These are phyloP conservation scores for Daedaleopsis nitida DNA, from an alignment of 768 basidiomycete genomes.

Conservation along the genomic window DNA sequence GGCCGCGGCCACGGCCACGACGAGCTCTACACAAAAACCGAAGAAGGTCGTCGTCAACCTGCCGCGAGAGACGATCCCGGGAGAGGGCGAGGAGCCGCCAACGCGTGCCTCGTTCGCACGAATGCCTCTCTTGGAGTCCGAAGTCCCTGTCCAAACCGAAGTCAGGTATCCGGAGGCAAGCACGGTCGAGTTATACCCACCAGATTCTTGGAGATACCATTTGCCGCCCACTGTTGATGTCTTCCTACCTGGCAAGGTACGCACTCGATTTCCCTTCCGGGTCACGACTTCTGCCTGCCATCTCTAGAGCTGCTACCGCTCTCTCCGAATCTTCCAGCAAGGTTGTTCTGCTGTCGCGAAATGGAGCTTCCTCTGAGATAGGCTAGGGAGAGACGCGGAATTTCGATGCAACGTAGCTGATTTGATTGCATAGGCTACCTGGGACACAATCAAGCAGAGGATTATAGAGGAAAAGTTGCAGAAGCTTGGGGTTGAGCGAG, in stretches of 20 bases:
- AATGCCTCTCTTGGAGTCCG: conserved; percentile 47
- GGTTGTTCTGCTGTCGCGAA: too few species aligned
- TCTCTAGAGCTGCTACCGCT: too few species aligned
- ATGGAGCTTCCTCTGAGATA: too few species aligned
- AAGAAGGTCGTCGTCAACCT: conserved; percentile 75
- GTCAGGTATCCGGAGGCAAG: conserved; percentile 35
- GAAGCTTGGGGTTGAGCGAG: conserved; percentile 75
- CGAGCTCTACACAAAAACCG: conserved; percentile 39
- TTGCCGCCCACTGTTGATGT: conserved; percentile 77
- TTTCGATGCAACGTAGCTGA: too few species aligned
- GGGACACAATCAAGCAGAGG: conserved; percentile 71
- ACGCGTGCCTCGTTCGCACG: conserved; percentile 62
- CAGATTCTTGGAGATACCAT: conserved; percentile 58
- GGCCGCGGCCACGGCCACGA: conserved; percentile 28
- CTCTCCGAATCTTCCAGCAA: too few species aligned
- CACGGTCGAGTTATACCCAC: conserved; percentile 61
- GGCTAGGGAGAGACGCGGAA: too few species aligned
- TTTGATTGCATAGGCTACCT: conserved; percentile 52
- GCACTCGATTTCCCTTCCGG: conserved; percentile 16
- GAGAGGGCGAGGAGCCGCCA: conserved; percentile 37
- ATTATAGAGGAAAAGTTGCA: conserved; percentile 83
- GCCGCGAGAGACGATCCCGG: conserved; percentile 62
- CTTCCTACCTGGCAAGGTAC: conserved; percentile 80
- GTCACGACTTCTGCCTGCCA: conserved; percentile 1
- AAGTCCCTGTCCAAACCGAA: conserved; percentile 32